These are phyloP conservation scores for Plectranthus barbatus DNA, from an alignment of 257 asterid genomes.

Conservation along the genomic window DNA sequence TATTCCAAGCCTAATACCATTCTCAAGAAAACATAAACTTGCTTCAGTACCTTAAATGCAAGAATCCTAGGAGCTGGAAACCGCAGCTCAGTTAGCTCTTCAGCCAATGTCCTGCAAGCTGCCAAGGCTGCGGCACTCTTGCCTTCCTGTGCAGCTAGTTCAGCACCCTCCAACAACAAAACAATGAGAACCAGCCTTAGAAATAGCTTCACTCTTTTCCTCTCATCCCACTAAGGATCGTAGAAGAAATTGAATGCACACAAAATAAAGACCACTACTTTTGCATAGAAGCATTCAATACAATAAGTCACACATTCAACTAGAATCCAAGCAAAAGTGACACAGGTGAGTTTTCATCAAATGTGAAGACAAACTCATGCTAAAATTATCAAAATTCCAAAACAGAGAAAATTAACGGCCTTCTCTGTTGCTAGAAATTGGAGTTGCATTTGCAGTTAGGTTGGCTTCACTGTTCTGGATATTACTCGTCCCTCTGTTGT, in stretches of 20 bases:
- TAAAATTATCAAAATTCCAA: background rate
- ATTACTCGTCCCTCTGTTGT: background rate
- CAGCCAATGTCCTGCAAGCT: conserved; percentile 97
- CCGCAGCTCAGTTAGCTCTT: conserved; percentile 88
- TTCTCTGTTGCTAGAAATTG: background rate
- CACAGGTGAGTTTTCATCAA: background rate
- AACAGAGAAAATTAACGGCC: background rate
- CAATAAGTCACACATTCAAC: background rate
- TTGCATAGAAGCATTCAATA: background rate
- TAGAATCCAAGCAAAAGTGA: background rate
- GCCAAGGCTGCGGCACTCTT: conserved; percentile 95
- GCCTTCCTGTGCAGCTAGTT: conserved; percentile 82
- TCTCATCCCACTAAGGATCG: background rate
- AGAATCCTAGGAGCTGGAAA: conserved; percentile 98
- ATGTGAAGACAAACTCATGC: background rate
- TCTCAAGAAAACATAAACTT: background rate
- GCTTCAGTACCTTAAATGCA: conserved; percentile 69
- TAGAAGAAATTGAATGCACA: background rate
- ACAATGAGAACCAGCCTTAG: background rate
- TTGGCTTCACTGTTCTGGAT: background rate
- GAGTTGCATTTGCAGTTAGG: background rate
- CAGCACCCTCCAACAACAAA: conserved; percentile 66
- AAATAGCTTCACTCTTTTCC: background rate
- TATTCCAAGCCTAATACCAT: background rate
- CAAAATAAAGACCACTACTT: background rate